phyloP scores from a whole-genome alignment of 768 basidiomycete genomes.

The Tubosaeta sp. region DNA sequence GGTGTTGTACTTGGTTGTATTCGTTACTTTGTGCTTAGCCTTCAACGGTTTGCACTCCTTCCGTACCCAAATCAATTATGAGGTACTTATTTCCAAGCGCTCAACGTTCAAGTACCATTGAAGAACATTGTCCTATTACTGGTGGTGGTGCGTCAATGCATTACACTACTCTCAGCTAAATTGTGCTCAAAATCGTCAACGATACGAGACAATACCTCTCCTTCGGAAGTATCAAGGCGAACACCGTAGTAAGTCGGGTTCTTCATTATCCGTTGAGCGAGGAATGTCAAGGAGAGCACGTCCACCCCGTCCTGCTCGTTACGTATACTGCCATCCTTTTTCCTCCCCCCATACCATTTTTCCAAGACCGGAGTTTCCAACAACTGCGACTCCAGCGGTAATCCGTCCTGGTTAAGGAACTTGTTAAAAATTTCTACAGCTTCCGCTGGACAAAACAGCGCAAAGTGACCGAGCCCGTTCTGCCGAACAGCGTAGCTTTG shows the following conservation, averaged over 20 bases:
- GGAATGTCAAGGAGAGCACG: constrained; percentile 75
- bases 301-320: constrained; percentile 71
- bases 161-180: neutral
- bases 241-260: constrained; percentile 88
- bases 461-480: constrained; percentile 58
- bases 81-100: neutral
- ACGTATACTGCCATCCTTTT: constrained; percentile 35
- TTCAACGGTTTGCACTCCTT: neutral
- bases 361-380: constrained; percentile 46
- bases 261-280: constrained; percentile 60
- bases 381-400: constrained; percentile 84
- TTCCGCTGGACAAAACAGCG: constrained; percentile 88
- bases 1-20: neutral
- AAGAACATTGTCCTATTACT: no score
- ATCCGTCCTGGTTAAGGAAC: constrained; percentile 76
- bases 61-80: neutral
- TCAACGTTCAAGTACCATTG: neutral
- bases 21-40: neutral
- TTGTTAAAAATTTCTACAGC: constrained; percentile 74
- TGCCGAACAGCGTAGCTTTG: constrained; percentile 79
- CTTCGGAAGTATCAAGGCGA: constrained; percentile 33
- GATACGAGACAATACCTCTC: constrained; percentile 63
- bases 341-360: constrained; percentile 44
- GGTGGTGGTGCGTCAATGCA: neutral
- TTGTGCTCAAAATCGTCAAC: constrained; percentile 48